These are phyloP conservation scores for Calonectria honghensis DNA, from an alignment of 2,329 filamentous ascomycete genomes.

Conservation along the genomic window DNA sequence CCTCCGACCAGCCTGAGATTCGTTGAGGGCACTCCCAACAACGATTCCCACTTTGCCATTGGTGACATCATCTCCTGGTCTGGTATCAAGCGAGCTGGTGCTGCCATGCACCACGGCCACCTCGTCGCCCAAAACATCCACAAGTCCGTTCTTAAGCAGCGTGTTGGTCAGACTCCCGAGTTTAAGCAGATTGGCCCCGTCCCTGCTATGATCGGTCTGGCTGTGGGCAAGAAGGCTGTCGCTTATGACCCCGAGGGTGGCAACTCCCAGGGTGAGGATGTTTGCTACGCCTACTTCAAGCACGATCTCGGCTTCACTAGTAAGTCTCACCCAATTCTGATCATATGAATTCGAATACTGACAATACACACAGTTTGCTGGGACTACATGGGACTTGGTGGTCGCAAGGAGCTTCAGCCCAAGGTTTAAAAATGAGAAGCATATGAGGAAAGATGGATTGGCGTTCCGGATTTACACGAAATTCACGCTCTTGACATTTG, in stretches of 20 bases:
- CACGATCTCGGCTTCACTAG: slow-evolving; percentile 80
- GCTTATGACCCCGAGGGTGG: slow-evolving; percentile 76
- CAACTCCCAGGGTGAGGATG: slow-evolving; percentile 76
- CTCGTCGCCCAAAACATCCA: slow-evolving; percentile 80
- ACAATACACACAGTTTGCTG: slow-evolving; percentile 69
- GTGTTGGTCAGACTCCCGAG: slow-evolving; percentile 63
- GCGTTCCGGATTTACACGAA: slow-evolving; percentile 46
- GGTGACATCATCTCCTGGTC: slow-evolving; percentile 84
- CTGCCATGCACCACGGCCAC: slow-evolving; percentile 84
- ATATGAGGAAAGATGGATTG: slow-evolving; percentile 32
- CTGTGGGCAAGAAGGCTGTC: slow-evolving; percentile 81
- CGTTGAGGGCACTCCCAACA: slow-evolving; percentile 71
- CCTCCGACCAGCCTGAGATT: slow-evolving; percentile 71
- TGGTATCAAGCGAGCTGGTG: slow-evolving; percentile 87
- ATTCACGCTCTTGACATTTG: slow-evolving; percentile 21
- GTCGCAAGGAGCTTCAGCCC: slow-evolving; percentile 51
- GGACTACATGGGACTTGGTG: slow-evolving; percentile 71
- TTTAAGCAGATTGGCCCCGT: slow-evolving; percentile 72
- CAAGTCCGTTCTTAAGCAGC: slow-evolving; percentile 72
- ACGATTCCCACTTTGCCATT: slow-evolving; percentile 78
- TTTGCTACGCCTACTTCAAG: slow-evolving; percentile 79
- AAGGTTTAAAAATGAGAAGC: slow-evolving; percentile 48
- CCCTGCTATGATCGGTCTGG: slow-evolving; percentile 81
- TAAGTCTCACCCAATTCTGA: slow-evolving; percentile 60
- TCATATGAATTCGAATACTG: slow-evolving; percentile 33